These are phyloP conservation scores for Hamamelis virginiana DNA, from an alignment of 164 flowering plant species.

Conservation along the genomic window DNA sequence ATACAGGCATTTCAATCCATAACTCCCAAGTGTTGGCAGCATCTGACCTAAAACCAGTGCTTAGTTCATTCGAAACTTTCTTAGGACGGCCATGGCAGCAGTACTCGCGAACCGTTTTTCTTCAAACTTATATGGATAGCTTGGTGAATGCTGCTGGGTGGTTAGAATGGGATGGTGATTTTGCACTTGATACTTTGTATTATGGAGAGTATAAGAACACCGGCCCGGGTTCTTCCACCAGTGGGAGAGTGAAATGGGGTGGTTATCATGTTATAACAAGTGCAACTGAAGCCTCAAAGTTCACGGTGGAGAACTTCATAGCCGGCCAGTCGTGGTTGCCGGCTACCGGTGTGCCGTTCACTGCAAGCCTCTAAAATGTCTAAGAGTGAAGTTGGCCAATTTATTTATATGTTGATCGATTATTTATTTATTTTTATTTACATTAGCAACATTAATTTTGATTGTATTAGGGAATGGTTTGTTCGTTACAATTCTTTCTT, in stretches of 20 bases:
- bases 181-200: constrained; percentile 24
- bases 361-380: constrained; percentile 15
- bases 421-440: background rate
- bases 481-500: too few species aligned
- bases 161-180: constrained; percentile 27
- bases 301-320: constrained; percentile 18
- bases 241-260: constrained; percentile 31
- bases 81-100: constrained; percentile 47
- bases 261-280: constrained; percentile 33
- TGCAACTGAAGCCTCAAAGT: constrained; percentile 22
- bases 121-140: constrained; percentile 23
- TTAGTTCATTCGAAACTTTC: constrained; percentile 17
- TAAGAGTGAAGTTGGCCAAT: background rate
- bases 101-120: constrained; percentile 31
- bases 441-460: too few species aligned
- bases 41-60: constrained; percentile 15
- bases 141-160: constrained; percentile 34
- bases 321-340: constrained; percentile 20
- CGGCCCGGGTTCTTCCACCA: constrained; percentile 30
- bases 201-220: constrained; percentile 39
- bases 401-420: background rate
- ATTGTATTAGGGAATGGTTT: too few species aligned
- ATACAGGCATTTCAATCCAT: constrained; percentile 35
- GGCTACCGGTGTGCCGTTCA: constrained; percentile 18
- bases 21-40: constrained; percentile 20